Evolutionary conservation across 1,284 basidiomycete genomes (phyloP).

Genomic region (Trametes versicolor): DNA sequence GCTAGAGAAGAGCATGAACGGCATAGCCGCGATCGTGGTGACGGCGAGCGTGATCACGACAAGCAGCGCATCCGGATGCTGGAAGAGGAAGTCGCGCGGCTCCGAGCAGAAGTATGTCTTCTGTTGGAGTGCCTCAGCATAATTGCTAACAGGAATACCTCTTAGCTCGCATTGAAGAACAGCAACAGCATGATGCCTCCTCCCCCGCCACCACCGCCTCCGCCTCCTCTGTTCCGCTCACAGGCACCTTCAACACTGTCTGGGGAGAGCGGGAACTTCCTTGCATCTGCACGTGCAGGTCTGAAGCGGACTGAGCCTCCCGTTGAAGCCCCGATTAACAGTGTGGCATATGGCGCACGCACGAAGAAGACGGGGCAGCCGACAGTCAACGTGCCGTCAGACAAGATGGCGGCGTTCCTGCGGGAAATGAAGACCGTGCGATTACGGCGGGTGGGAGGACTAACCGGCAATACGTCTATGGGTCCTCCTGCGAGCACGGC

Average conservation of each 20-base stretch:
- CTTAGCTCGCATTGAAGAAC: slow-evolving; percentile 27
- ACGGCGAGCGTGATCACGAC: slow-evolving; percentile 58
- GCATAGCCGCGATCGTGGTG: slow-evolving; percentile 51
- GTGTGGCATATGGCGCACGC: slow-evolving; percentile 37
- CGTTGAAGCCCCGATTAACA: slow-evolving; percentile 71
- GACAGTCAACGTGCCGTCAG: slow-evolving; percentile 73
- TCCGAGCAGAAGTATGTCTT: slow-evolving; percentile 69
- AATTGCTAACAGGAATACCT: neutral
- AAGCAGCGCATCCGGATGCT: slow-evolving; percentile 70
- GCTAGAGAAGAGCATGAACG: slow-evolving; percentile 61
- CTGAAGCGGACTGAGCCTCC: slow-evolving; percentile 68
- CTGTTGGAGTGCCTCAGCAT: neutral
- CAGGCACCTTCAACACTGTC: slow-evolving; percentile 51
- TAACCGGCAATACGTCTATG: slow-evolving; percentile 29
- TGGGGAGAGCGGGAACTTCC: slow-evolving; percentile 52
- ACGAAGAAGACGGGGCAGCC: slow-evolving; percentile 64
- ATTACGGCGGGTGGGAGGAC: slow-evolving; percentile 58
- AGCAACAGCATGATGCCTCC: slow-evolving; percentile 29
- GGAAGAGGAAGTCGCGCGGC: slow-evolving; percentile 69
- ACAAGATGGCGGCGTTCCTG: slow-evolving; percentile 84
- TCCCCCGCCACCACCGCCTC: slow-evolving; percentile 36
- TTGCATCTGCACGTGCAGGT: slow-evolving; percentile 66
- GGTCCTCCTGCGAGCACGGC: slow-evolving; percentile 23
- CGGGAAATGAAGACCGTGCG: slow-evolving; percentile 80
- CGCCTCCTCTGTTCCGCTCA: slow-evolving; percentile 36